phyloP scores from a whole-genome alignment of 768 basidiomycete species.

The Saitozyma podzolica region DNA sequence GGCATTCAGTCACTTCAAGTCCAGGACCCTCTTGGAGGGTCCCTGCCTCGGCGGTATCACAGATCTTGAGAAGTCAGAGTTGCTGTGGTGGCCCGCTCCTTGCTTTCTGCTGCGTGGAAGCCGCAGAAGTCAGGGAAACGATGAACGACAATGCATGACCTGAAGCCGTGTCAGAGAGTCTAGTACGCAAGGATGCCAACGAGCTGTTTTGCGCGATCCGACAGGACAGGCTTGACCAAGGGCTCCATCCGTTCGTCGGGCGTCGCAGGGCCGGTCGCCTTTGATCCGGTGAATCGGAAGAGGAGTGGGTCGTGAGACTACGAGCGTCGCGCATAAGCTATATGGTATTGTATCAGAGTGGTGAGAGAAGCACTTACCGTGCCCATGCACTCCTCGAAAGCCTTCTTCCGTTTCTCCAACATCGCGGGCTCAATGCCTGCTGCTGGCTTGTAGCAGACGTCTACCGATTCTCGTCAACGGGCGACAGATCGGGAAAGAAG shows the following conservation, averaged over 20 bases:
- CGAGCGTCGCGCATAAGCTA: background rate
- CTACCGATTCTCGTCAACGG: slow-evolving; percentile 12
- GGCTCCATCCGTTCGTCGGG: slow-evolving; percentile 19
- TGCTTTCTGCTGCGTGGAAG: too few relatives aligned
- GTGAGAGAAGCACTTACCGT: slow-evolving; percentile 39
- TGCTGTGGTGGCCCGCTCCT: too few relatives aligned
- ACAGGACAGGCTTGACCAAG: slow-evolving; percentile 12
- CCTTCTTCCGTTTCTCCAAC: slow-evolving; percentile 26
- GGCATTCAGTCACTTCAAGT: too few relatives aligned
- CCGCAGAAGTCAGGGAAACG: too few relatives aligned
- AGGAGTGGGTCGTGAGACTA: slow-evolving; percentile 41
- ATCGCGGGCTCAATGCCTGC: slow-evolving; percentile 29
- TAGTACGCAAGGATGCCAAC: slow-evolving; percentile 28
- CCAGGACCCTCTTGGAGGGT: too few relatives aligned
- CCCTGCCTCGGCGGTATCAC: too few relatives aligned
- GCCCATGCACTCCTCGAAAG: slow-evolving; percentile 23
- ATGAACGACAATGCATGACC: too few relatives aligned
- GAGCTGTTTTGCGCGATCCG: slow-evolving; percentile 21
- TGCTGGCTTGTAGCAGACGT: slow-evolving; percentile 51
- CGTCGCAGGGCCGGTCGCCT: slow-evolving; percentile 6
- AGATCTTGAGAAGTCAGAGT: too few relatives aligned
- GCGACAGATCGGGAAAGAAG: background rate
- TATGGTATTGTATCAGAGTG: background rate
- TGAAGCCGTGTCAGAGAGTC: background rate
- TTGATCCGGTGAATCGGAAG: slow-evolving; percentile 24